phyloP scores from a whole-genome alignment of 768 basidiomycete species.

The Rhodotorula paludigena region DNA sequence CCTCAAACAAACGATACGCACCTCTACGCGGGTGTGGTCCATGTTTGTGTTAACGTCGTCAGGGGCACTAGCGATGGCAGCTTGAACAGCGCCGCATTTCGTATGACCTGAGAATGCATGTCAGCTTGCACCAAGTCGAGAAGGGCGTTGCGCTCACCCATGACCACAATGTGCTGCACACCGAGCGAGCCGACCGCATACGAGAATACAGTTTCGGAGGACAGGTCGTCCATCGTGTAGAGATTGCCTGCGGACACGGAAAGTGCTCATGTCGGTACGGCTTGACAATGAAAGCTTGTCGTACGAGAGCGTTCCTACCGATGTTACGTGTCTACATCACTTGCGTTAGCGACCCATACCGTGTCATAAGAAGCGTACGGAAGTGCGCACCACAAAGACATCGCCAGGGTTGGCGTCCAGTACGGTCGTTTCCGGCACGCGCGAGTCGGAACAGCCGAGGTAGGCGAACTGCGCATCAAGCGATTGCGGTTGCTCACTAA shows the following conservation, averaged over 20 bases:
- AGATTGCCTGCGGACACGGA: constrained; percentile 10
- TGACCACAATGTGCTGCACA: constrained; percentile 21
- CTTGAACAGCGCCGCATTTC: constrained; percentile 24
- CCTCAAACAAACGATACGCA: neutral
- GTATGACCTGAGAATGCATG: constrained; percentile 1
- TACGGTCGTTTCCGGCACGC: constrained; percentile 14
- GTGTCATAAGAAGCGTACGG: neutral
- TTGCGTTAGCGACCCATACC: neutral
- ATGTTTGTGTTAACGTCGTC: constrained; percentile 2
- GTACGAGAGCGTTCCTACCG: neutral
- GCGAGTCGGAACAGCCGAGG: constrained; percentile 25
- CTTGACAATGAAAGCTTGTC: neutral
- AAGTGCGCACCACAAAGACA: constrained; percentile 17
- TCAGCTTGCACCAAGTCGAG: neutral
- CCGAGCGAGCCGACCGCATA: constrained; percentile 24
- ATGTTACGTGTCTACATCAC: constrained; percentile 24
- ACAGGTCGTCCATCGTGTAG: constrained; percentile 23
- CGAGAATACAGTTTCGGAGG: constrained; percentile 21
- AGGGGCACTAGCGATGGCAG: constrained; percentile 6
- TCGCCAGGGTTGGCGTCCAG: constrained; percentile 14
- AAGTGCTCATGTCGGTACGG: neutral
- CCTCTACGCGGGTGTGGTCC: constrained; percentile 25
- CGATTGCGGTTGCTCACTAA: no score
- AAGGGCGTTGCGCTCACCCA: neutral
- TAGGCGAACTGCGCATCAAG: constrained; percentile 8